Percentiles rank a stretch among this genome's conserved stretches.
phyloP scores from a whole-genome alignment of 345 rosid genomes.

The Eucalyptus paniculata region DNA sequence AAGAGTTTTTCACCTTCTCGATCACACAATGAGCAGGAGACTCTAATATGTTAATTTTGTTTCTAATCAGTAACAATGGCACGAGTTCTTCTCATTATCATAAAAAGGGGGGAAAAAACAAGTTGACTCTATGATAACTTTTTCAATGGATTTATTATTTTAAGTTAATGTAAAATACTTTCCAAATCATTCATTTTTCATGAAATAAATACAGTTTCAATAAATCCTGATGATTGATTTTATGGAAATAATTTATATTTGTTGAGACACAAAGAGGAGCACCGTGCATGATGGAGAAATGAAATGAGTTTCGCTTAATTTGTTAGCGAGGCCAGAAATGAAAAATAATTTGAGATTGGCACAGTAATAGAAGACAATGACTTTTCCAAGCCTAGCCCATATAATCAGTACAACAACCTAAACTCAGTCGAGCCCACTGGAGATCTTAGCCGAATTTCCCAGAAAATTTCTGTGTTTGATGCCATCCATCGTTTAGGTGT shows the following conservation, averaged over 20 bases:
- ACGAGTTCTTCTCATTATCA: not conserved
- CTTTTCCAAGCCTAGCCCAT: not conserved
- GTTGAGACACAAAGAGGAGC: not conserved
- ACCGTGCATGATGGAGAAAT: not conserved
- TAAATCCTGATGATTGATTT: not conserved
- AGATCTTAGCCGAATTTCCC: not conserved
- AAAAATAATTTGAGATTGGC: not conserved
- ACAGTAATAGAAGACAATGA: not conserved
- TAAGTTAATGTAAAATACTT: no score
- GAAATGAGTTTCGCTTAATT: not conserved
- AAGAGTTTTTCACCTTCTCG: not conserved
- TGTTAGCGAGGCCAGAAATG: not conserved
- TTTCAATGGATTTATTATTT: not conserved
- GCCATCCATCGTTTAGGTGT: not conserved
- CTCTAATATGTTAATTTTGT: not conserved
- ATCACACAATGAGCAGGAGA: not conserved
- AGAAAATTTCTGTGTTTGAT: not conserved
- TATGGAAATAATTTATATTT: not conserved
- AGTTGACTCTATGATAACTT: not conserved
- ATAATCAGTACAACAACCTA: not conserved
- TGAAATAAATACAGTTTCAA: rapidly evolving
- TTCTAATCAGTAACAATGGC: not conserved
- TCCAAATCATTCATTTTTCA: rapidly evolving
- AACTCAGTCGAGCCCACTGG: not conserved
- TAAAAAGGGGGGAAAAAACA: rapidly evolving